Conservation (phyloP, 805 yeast species). For the Metschnikowia aberdeeniae region DNA sequence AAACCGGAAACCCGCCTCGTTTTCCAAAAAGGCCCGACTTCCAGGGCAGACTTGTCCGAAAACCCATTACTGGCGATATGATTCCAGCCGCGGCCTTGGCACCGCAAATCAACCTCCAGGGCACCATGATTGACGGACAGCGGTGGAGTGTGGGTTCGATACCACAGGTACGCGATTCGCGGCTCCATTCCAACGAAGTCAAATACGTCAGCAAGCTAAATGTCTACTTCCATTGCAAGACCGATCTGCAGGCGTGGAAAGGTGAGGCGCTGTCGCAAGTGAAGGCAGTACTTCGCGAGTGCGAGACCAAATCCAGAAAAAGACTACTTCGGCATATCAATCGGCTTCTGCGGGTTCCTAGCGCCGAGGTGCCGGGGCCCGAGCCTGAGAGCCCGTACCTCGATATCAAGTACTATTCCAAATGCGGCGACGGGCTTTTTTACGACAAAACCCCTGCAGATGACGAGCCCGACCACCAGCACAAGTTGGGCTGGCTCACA, state of each 20-base stretch:
- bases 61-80: slow-evolving; percentile 8
- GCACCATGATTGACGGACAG: slow-evolving; percentile 7
- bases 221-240: slow-evolving; percentile 36
- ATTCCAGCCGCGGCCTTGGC: slow-evolving; percentile 5
- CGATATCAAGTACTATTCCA: slow-evolving; percentile 30
- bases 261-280: slow-evolving; percentile 24
- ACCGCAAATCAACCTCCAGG: slow-evolving; percentile 9
- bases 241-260: slow-evolving; percentile 11
- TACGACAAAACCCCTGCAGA: slow-evolving; percentile 44
- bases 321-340: slow-evolving; percentile 34
- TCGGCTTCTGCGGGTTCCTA: slow-evolving; percentile 16
- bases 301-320: slow-evolving; percentile 35
- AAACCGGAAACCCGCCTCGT: no score
- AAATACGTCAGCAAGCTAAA: slow-evolving; percentile 33
- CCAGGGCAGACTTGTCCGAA: background rate
- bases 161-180: slow-evolving; percentile 32
- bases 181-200: slow-evolving; percentile 14
- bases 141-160: slow-evolving; percentile 39
- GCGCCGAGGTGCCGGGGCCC: background rate
- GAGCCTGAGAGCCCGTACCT: slow-evolving; percentile 7
- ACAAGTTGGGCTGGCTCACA: slow-evolving; percentile 63
- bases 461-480: slow-evolving; percentile 53
- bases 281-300: slow-evolving; percentile 39
- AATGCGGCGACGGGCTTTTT: slow-evolving; percentile 55
- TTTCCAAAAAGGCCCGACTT: background rate